Evolutionary conservation across 2,329 filamentous ascomycete genomes (phyloP).

Genomic region (Pseudogymnoascus sp.): DNA sequence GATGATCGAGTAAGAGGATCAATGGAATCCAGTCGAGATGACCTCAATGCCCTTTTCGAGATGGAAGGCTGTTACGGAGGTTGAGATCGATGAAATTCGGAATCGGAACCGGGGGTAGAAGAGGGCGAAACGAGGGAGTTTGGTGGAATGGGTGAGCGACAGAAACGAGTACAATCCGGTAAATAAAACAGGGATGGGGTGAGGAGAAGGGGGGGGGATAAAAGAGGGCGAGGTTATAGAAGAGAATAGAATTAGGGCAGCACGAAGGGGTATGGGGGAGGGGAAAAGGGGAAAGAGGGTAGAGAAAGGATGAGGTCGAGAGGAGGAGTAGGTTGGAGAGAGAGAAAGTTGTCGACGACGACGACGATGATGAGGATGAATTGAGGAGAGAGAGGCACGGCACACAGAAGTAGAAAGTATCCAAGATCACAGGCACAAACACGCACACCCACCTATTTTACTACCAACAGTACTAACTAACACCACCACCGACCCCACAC

Average conservation of each 20-base stretch:
- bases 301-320: conserved; percentile 28
- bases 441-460: neutral
- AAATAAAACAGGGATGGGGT: conserved; percentile 19
- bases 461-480: neutral
- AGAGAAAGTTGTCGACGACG: neutral
- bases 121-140: neutral
- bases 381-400: conserved; percentile 12
- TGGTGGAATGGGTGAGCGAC: neutral
- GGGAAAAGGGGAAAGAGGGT: conserved; percentile 22
- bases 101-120: neutral
- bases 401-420: neutral
- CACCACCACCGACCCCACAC: neutral
- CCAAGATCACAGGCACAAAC: conserved; percentile 7
- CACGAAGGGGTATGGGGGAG: conserved; percentile 22
- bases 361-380: conserved; percentile 21
- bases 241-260: conserved; percentile 32
- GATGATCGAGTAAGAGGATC: neutral
- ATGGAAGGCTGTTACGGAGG: neutral
- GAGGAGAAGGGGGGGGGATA: conserved; percentile 20
- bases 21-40: conserved; percentile 1
- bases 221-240: conserved; percentile 24
- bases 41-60: neutral
- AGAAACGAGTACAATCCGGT: conserved; percentile 15
- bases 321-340: conserved; percentile 20
- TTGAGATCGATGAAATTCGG: neutral